Base-by-base conservation (phyloP, 805 yeast genomes). In the Sungouiella thailandica region DNA sequence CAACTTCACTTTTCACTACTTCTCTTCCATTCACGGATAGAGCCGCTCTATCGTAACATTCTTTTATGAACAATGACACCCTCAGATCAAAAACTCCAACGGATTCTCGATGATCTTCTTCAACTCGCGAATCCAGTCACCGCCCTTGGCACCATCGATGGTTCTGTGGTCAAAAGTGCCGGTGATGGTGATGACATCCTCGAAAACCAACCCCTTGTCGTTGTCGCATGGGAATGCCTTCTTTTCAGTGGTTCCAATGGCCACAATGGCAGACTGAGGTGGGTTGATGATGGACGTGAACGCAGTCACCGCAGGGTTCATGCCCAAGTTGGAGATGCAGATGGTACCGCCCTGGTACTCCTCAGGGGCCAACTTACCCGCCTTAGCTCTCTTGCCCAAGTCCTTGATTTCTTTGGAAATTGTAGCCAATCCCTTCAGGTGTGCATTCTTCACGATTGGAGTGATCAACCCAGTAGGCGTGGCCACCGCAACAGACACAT, bases 291-390 rank as follows among this genome's bases (percentile, higher is more conserved):
- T 93, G 23, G 98, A 90, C 19, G 98, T 90, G 79, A 93, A 93
- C 59, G 83, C 56, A 46, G 79, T 73, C 29, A 90, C 97, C 36
- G 98, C 97, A 38, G 70, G 77, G 79, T 93, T 93, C 98, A 93
- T 93, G 60, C 99, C 99, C 74, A 93, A 73, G 82, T 93, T 93
- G 47, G 97, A 93, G 57, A 93, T 90, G 62, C 97, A 88, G 64
- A 93, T 86, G 51, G 98, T 89, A 58, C 99, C 99, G 54, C 99
- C 99, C 76, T 87, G 96, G 81, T 84, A 93, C 71, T 93, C 98
- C 64, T 87, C 95, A 44, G 99, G 99, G 47, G 68, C 58, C 61
- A 93, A 80, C 73, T 90, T 93, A 68, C 87, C 88, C 40, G 74
- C 87, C 67, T 90, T 88, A 42, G 99, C 99, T 67, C 93, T 86